A percentile compares a stretch with the other conserved stretches of the same genome.
Evolutionary conservation across 2,329 filamentous ascomycete species (phyloP).

Genomic region (Periconia sp.): DNA sequence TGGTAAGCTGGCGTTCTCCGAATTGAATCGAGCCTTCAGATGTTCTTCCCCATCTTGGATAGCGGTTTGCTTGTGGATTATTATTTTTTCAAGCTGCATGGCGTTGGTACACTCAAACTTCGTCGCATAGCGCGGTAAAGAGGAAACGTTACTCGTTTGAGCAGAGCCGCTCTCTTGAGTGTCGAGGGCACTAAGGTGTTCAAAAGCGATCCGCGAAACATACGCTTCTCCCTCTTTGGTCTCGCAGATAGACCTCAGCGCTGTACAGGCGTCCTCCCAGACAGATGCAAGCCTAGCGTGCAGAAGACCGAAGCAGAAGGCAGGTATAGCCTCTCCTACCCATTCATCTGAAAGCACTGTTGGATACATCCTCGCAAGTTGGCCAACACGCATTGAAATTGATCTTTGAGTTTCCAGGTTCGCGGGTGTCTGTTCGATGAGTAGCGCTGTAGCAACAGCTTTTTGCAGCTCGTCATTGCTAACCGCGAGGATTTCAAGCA

Average conservation of each 20-base stretch:
- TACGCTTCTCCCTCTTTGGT: conserved; percentile 73
- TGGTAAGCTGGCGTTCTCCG: conserved; percentile 63
- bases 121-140: conserved; percentile 54
- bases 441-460: conserved; percentile 69
- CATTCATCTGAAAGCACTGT: conserved; percentile 65
- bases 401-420: conserved; percentile 76
- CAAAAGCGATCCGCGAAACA: conserved; percentile 74
- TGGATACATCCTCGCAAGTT: conserved; percentile 71
- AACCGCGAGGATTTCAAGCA: conserved; percentile 66
- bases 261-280: conserved; percentile 82
- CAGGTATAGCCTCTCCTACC: conserved; percentile 74
- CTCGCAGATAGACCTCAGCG: conserved; percentile 76
- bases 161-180: conserved; percentile 11
- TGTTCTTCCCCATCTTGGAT: conserved; percentile 49
- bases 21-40: conserved; percentile 69
- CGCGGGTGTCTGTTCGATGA: conserved; percentile 81
- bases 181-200: conserved; percentile 66
- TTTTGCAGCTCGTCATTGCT: conserved; percentile 56
- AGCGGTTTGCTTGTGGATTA: conserved; percentile 20
- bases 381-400: conserved; percentile 85
- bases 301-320: conserved; percentile 87
- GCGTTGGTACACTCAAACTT: conserved; percentile 88
- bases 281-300: conserved; percentile 83
- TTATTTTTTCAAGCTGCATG: conserved; percentile 52
- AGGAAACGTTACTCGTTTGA: conserved; percentile 10